Evolutionary conservation across 2,329 filamentous ascomycete species (phyloP).

Genomic region (Trichoderma cornu-damae): DNA sequence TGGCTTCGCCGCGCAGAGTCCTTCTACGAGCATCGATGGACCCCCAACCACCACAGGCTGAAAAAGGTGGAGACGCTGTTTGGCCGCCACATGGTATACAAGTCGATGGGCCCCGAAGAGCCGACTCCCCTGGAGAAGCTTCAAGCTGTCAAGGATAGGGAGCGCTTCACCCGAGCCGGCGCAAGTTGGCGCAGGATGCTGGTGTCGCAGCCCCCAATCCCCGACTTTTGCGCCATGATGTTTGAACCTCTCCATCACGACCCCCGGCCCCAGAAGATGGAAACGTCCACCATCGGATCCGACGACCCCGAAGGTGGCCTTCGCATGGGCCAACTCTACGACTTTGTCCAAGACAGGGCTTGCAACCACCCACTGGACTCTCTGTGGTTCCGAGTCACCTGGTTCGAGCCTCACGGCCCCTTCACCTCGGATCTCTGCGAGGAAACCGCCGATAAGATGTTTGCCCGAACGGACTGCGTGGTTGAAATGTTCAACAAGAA

Average conservation of each 20-base stretch:
- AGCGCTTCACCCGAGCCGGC: not conserved
- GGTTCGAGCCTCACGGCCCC: not conserved
- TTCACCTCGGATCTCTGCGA: not conserved
- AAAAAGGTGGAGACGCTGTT: not conserved
- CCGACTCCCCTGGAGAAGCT: not conserved
- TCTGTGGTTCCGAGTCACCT: not conserved
- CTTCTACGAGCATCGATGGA: not conserved
- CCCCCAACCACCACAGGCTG: not conserved
- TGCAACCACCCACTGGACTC: not conserved
- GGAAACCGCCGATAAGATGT: not conserved
- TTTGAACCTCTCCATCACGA: not conserved
- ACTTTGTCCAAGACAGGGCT: not conserved
- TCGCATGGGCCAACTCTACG: conserved; percentile 8
- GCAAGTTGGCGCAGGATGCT: conserved; percentile 10
- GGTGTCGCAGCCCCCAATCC: conserved; percentile 2
- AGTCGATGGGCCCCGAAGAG: not conserved
- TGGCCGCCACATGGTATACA: not conserved
- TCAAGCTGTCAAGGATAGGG: not conserved
- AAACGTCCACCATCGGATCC: not conserved
- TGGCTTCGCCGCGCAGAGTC: conserved; percentile 1
- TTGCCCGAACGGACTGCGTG: not conserved
- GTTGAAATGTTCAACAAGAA: conserved; percentile 1
- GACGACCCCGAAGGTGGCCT: not conserved
- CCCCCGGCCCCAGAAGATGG: not conserved
- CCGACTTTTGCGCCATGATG: not conserved